Evolutionary conservation across 495 filamentous ascomycete genomes (phyloP).

Genomic region (Tuber calosporum): DNA sequence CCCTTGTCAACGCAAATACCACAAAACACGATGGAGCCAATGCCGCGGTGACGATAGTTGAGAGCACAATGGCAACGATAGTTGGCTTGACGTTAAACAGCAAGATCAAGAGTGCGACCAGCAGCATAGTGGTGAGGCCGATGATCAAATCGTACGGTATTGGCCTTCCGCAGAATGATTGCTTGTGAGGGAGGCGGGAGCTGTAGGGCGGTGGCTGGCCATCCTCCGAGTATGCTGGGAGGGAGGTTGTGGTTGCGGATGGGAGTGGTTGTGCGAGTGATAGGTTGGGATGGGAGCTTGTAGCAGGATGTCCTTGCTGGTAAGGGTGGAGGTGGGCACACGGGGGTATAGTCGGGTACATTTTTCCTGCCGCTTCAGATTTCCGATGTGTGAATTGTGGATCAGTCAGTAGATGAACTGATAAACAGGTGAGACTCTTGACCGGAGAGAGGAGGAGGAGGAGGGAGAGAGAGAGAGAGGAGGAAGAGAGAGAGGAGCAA

Average conservation of each 20-base stretch:
- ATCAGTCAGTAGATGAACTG: no score
- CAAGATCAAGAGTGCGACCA: background rate
- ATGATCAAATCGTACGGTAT: background rate
- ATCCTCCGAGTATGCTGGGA: background rate
- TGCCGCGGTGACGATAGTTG: background rate
- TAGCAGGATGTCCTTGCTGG: background rate
- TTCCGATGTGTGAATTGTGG: no score
- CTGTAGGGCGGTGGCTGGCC: background rate
- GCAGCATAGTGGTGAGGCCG: background rate
- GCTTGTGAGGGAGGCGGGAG: accelerated
- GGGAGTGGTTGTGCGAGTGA: background rate
- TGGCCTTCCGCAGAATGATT: background rate
- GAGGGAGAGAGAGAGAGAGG: no score
- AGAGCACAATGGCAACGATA: background rate
- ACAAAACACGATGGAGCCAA: background rate
- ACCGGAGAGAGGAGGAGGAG: no score
- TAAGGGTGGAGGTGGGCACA: background rate
- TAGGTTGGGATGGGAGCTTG: background rate
- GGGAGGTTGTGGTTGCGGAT: background rate
- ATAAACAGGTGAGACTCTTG: no score
- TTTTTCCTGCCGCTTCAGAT: background rate
- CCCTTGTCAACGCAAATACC: background rate
- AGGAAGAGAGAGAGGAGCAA: no score
- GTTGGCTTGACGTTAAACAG: background rate
- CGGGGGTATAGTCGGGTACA: background rate